Percentiles rank a stretch among this genome's conserved stretches.
phyloP scores from a whole-genome alignment of 148 eudicot genomes.

The Polygonum maritimum region DNA sequence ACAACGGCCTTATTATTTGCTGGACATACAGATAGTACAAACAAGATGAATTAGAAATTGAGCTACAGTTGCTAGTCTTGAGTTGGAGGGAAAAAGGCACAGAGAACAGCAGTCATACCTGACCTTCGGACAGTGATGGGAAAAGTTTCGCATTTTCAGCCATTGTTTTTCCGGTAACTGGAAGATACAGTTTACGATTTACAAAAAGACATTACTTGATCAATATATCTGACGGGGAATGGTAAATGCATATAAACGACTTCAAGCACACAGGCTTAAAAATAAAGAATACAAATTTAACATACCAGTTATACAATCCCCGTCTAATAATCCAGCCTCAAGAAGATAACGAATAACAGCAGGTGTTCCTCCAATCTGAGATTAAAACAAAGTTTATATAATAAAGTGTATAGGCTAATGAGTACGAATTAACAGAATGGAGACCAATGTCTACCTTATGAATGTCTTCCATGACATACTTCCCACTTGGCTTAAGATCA shows the following conservation, averaged over 20 bases:
- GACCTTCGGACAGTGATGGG: slow-evolving; percentile 83
- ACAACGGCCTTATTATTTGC: slow-evolving; percentile 80
- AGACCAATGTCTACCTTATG: slow-evolving; percentile 57
- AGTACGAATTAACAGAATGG: not conserved
- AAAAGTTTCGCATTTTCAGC: slow-evolving; percentile 90
- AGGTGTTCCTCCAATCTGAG: slow-evolving; percentile 94
- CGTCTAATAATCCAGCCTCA: slow-evolving; percentile 76
- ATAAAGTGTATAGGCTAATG: not conserved
- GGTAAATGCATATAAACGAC: not conserved
- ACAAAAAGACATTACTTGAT: not conserved
- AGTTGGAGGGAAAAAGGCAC: not conserved
- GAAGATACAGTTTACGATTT: not conserved
- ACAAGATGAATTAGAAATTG: slow-evolving; percentile 2
- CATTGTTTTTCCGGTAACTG: slow-evolving; percentile 91
- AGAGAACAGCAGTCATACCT: slow-evolving; percentile 37
- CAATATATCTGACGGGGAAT: not conserved
- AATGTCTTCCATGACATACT: slow-evolving; percentile 94
- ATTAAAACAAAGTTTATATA: not conserved
- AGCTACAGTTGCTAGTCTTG: not conserved
- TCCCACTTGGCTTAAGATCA: slow-evolving; percentile 99
- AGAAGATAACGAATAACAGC: slow-evolving; percentile 74
- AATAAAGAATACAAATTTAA: slow-evolving; percentile 1
- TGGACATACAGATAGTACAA: slow-evolving; percentile 20
- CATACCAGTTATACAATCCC: slow-evolving; percentile 92
- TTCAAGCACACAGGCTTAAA: not conserved